These are phyloP conservation scores for Thuidium tamariscinum DNA, from an alignment of 225 moss, liverwort and hornwort species.

Conservation along the genomic window DNA sequence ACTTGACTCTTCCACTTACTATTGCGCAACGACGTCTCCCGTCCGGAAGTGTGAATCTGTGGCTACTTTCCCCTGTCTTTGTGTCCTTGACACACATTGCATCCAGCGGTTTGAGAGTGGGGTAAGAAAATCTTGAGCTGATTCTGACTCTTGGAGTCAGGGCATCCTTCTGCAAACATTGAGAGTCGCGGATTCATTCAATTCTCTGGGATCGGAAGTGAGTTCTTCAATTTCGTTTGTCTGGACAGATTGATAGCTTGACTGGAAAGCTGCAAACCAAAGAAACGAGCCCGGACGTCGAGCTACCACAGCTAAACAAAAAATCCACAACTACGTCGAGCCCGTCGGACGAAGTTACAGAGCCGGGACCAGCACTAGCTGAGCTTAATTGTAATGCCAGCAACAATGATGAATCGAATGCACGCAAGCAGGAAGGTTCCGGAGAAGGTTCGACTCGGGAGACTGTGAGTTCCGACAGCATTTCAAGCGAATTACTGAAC, in stretches of 20 bases:
- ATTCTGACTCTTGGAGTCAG: neutral
- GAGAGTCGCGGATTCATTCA: neutral
- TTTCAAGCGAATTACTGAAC: constrained; percentile 75
- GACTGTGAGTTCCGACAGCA: constrained; percentile 66
- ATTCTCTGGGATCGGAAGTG: neutral
- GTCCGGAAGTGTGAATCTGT: neutral
- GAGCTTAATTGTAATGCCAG: neutral
- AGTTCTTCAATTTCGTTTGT: neutral
- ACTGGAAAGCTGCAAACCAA: constrained; percentile 2
- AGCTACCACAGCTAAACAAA: neutral
- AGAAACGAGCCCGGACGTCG: neutral
- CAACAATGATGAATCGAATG: neutral
- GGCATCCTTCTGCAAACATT: neutral
- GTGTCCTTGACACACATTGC: neutral
- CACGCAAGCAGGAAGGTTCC: constrained; percentile 31
- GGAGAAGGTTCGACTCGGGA: constrained; percentile 25
- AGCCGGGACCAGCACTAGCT: constrained; percentile 7
- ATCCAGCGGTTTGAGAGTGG: neutral
- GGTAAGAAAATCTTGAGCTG: neutral
- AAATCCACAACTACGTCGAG: neutral
- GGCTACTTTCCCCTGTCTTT: neutral
- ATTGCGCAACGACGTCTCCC: neutral
- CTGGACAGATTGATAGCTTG: constrained; percentile 14
- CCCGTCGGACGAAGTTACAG: neutral
- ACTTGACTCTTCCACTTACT: neutral